Conservation (phyloP, 192 early-diverging fungal species). For the Kappamyces sp. region DNA sequence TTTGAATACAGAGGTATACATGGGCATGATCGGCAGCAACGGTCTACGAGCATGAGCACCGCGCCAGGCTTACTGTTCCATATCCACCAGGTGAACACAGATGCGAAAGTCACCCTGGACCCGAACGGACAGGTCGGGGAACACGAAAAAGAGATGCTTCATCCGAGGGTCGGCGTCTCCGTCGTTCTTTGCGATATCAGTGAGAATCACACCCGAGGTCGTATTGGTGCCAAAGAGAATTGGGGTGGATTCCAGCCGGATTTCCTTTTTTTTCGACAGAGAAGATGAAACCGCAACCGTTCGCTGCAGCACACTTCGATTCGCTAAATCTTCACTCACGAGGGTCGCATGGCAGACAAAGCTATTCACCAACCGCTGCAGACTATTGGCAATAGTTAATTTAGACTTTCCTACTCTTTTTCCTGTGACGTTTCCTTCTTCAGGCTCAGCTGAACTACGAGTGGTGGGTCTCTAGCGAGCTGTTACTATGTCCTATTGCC, state of each 20-base stretch:
- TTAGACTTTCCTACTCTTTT: too few species aligned
- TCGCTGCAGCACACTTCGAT: background rate
- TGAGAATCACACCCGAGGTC: too few species aligned
- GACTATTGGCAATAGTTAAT: too few species aligned
- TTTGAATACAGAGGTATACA: slow-evolving; percentile 20
- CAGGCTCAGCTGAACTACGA: slow-evolving; percentile 4
- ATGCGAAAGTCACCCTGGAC: slow-evolving; percentile 34
- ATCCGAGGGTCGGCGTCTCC: slow-evolving; percentile 17
- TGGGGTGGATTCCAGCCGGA: slow-evolving; percentile 8
- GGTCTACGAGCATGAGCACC: slow-evolving; percentile 6
- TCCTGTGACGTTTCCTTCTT: too few species aligned
- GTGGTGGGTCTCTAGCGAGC: slow-evolving; percentile 13
- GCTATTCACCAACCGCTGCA: slow-evolving; percentile 2
- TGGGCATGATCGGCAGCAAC: background rate
- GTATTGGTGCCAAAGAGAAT: slow-evolving; percentile 23
- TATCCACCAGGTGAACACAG: slow-evolving; percentile 24
- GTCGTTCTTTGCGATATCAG: too few species aligned
- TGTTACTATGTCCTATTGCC: slow-evolving; percentile 17
- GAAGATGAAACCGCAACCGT: slow-evolving; percentile 10
- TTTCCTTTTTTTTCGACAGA: too few species aligned
- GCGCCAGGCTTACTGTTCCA: slow-evolving; percentile 12
- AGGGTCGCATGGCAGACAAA: slow-evolving; percentile 27
- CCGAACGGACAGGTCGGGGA: slow-evolving; percentile 40
- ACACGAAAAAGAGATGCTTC: slow-evolving; percentile 39
- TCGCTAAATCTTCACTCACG: slow-evolving; percentile 8